A percentile compares a stretch with the other conserved stretches of the same genome.
phyloP scores from a whole-genome alignment of 2,329 filamentous ascomycete species.

The Hypoxylon sp. region DNA sequence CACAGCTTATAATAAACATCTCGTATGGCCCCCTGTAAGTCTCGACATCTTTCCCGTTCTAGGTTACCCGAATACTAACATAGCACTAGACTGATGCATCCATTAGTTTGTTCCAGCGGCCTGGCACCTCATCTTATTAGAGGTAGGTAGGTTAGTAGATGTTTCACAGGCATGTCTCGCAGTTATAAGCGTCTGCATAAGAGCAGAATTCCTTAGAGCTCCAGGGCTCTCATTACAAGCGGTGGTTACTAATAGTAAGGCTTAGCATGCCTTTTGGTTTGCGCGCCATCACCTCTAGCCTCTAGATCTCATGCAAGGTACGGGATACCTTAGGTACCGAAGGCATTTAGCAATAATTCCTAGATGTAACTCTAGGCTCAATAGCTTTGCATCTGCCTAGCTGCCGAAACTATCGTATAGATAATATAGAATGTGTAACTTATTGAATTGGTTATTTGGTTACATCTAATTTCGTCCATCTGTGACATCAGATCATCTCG shows the following conservation, averaged over 20 bases:
- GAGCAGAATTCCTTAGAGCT: not conserved
- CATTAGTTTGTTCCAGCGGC: not conserved
- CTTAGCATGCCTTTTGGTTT: not conserved
- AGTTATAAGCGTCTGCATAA: not conserved
- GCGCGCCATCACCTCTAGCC: not conserved
- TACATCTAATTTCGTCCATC: not conserved
- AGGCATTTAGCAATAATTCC: not conserved
- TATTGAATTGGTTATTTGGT: not conserved
- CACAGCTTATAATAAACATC: not conserved
- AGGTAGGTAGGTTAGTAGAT: not conserved
- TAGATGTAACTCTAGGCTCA: not conserved
- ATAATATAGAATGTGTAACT: too few relatives aligned
- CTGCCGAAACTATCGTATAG: not conserved
- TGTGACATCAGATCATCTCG: conserved; percentile 11
- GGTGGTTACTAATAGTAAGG: not conserved
- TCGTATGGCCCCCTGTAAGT: not conserved
- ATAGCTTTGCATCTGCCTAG: not conserved
- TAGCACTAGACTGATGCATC: not conserved
- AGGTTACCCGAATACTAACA: not conserved
- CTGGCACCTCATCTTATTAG: not conserved
- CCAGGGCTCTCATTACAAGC: not conserved
- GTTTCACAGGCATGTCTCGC: not conserved
- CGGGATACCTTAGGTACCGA: too few relatives aligned
- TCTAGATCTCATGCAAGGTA: not conserved
- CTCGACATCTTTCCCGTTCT: not conserved